Base-by-base conservation (phyloP, 345 rosid species). In the Brassica incana region DNA sequence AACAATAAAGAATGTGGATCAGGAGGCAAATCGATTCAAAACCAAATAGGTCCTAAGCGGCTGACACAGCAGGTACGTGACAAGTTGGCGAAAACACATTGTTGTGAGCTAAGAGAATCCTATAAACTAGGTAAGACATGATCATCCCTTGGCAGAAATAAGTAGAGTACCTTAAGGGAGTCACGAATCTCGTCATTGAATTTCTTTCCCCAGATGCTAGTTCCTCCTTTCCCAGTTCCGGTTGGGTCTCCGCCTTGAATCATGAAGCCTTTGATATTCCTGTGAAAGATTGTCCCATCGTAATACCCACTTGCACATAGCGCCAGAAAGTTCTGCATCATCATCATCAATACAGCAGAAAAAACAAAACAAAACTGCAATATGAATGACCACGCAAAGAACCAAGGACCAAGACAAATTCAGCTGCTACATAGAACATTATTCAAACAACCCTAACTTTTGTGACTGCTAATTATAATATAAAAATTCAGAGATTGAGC, bases 181-280 rank as follows among this genome's bases (percentile, higher is more conserved):
- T 93, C 99, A 71, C 97, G 83, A 35, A 95, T 91, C 89, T 95
- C 98, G 69, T 95, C 99, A 80, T 88, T 93, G 91, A 90, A 95
- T 87, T 93, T 95, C 87, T 93, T 95, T 69, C 92, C 98, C 99
- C 99, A 95, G 63, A 95, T 95, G 79, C 99, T 95, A 25, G 88
- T 93, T 50, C 98, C 99, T 14, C 99, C 98, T 86, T 95, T 95
- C 58, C 99, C 99, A 0, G 97, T 93, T 11, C 99, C 97, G 0
- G 86, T 91, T 1, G 99, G 99, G 78, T 95, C 99, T 67, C 99
- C 99, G 23, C 98, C 99, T 87, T 95, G 99, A 80, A 95, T 95
- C 99, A 95, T 95, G 81, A 93, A 95, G 48, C 99, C 97, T 80
- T 93, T 95, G 61, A 95, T 91, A 40, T 95, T 95, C 15, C 99